phyloP scores from a whole-genome alignment of 768 basidiomycete genomes.

The Kwoniella dendrophila region DNA sequence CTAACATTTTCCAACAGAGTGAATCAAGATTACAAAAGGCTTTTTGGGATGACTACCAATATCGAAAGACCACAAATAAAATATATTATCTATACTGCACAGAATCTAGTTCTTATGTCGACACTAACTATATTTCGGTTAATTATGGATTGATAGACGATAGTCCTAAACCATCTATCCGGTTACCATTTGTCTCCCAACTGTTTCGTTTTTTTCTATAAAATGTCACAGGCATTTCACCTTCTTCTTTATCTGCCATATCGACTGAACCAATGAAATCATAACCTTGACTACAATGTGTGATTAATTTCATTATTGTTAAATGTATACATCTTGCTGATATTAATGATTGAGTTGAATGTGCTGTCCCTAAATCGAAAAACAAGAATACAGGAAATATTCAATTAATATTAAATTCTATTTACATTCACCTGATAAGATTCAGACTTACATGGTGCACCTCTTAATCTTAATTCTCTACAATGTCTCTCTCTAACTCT shows the following conservation, averaged over 20 bases:
- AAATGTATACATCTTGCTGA: conserved; percentile 47
- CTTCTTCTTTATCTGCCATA: conserved; percentile 49
- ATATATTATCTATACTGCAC: too few species aligned
- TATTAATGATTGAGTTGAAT: conserved; percentile 39
- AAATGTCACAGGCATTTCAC: conserved; percentile 45
- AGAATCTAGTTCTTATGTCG: too few species aligned
- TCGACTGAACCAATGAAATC: conserved; percentile 47
- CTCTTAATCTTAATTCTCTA: conserved; percentile 43
- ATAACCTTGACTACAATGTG: conserved; percentile 36
- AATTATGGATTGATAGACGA: too few species aligned
- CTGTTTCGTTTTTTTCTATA: conserved; percentile 29
- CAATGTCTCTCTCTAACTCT: conserved; percentile 47
- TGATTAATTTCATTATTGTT: conserved; percentile 45
- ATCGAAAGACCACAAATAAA: too few species aligned
- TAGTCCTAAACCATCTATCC: background rate
- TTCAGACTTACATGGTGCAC: conserved; percentile 40
- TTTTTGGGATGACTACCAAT: too few species aligned
- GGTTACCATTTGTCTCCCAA: background rate
- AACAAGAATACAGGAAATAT: background rate
- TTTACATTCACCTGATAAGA: too few species aligned
- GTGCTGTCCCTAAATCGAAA: conserved; percentile 41
- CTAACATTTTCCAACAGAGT: too few species aligned
- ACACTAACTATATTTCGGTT: too few species aligned
- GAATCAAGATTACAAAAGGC: too few species aligned
- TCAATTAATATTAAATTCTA: background rate